phyloP scores from a whole-genome alignment of 1,284 basidiomycete species.

The Neotropicomus parvogracilis region DNA sequence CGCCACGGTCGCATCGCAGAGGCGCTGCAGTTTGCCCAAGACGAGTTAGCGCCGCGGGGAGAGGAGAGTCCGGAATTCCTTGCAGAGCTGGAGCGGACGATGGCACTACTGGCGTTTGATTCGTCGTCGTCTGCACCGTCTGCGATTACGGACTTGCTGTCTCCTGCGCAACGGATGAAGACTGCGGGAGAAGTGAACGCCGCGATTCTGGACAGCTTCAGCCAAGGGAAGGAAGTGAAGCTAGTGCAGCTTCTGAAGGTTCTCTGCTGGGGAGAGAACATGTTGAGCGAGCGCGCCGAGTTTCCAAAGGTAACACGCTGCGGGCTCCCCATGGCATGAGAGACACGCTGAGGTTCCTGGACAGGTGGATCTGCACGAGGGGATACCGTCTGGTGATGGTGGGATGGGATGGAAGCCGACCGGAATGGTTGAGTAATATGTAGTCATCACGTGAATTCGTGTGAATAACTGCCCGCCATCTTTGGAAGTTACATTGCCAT shows the following conservation, averaged over 20 bases:
- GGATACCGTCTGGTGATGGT: constrained; percentile 17
- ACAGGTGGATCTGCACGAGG: constrained; percentile 35
- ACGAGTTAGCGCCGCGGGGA: constrained; percentile 90
- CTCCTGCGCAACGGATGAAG: constrained; percentile 83
- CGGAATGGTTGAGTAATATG: constrained; percentile 25
- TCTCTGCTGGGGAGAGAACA: constrained; percentile 83
- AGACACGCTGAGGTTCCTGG: constrained; percentile 19
- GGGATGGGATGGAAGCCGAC: constrained; percentile 20
- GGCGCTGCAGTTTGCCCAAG: constrained; percentile 88
- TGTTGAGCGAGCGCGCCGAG: constrained; percentile 71
- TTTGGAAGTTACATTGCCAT: constrained; percentile 22
- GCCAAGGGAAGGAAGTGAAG: constrained; percentile 91
- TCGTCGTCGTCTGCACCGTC: constrained; percentile 58
- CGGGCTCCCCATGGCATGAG: constrained; percentile 6
- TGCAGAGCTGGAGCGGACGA: constrained; percentile 88
- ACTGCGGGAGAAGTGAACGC: constrained; percentile 95
- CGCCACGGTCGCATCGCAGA: constrained; percentile 75
- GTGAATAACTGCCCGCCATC: constrained; percentile 1
- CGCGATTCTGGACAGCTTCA: constrained; percentile 87
- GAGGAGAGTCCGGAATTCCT: constrained; percentile 95
- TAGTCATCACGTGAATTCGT: constrained; percentile 16
- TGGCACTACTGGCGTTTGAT: constrained; percentile 93
- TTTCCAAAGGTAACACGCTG: constrained; percentile 61
- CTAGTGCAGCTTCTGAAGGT: constrained; percentile 82
- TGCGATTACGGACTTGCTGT: constrained; percentile 75